Evolutionary conservation across 345 rosid species (phyloP).

Genomic region (Combretum micranthum): DNA sequence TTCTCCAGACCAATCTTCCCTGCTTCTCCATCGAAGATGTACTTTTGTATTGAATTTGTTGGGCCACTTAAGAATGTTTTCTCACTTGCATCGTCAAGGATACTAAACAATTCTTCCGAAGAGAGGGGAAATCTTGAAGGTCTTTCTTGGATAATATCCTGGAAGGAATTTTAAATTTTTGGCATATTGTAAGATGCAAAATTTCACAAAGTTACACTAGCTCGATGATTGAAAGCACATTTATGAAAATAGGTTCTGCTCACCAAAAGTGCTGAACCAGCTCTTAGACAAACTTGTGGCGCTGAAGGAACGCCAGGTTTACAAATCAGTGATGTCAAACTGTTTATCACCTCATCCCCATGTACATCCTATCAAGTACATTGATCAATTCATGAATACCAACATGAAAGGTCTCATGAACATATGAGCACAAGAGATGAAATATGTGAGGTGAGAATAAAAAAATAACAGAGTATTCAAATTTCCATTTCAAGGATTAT

Average conservation of each 20-base stretch:
- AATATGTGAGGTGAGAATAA: too few species aligned
- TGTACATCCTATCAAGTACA: conserved; percentile 44
- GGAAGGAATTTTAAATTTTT: conserved; percentile 16
- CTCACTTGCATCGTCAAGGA: conserved; percentile 98
- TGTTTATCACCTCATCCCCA: conserved; percentile 57
- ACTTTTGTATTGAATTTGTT: conserved; percentile 71
- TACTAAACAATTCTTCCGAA: conserved; percentile 64
- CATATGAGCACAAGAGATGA: too few species aligned
- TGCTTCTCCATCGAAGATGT: conserved; percentile 81
- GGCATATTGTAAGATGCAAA: too few species aligned
- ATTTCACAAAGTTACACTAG: background rate
- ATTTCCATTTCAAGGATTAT: too few species aligned
- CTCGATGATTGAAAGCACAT: background rate
- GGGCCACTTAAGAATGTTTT: conserved; percentile 68
- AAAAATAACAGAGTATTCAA: too few species aligned
- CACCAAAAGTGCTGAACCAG: conserved; percentile 87
- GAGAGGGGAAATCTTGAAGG: conserved; percentile 64
- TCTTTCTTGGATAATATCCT: conserved; percentile 79
- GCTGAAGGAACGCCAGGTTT: conserved; percentile 61
- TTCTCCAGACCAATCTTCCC: conserved; percentile 75
- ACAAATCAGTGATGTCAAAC: conserved; percentile 50
- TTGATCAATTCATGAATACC: background rate
- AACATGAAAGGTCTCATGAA: background rate
- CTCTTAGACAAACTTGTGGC: conserved; percentile 65
- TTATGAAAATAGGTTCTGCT: conserved; percentile 10